Evolutionary conservation across 2,329 filamentous ascomycete species (phyloP).

Genomic region (Beauveria sp.): DNA sequence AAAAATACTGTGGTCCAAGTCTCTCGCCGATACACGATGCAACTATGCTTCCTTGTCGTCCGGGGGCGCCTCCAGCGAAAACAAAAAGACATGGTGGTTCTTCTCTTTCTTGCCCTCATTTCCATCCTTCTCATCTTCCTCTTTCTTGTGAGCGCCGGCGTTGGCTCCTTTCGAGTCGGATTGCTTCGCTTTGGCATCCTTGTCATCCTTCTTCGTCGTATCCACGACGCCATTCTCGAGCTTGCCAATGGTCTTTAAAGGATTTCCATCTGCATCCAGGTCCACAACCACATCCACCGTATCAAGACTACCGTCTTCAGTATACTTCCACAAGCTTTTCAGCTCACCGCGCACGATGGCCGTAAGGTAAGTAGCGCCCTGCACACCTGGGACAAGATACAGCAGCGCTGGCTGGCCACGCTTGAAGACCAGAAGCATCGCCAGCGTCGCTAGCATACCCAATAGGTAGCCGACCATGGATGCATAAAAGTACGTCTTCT

Average conservation of each 20-base stretch:
- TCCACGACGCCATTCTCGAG: constrained; percentile 31
- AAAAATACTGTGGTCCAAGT: too few species aligned
- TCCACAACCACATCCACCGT: constrained; percentile 48
- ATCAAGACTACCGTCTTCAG: constrained; percentile 59
- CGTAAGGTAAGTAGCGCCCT: constrained; percentile 67
- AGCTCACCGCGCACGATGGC: constrained; percentile 66
- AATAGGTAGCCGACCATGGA: constrained; percentile 67
- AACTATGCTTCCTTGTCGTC: not conserved
- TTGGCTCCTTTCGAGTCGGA: not conserved
- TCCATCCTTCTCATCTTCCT: constrained; percentile 13
- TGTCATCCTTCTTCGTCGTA: constrained; percentile 23
- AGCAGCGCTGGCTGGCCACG: constrained; percentile 86
- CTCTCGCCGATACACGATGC: too few species aligned
- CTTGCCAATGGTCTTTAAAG: constrained; percentile 32
- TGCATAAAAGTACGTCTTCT: constrained; percentile 79
- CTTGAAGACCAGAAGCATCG: constrained; percentile 68
- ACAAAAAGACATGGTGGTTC: constrained; percentile 23
- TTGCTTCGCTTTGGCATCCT: constrained; percentile 14
- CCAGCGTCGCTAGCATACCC: constrained; percentile 70
- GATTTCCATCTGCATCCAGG: constrained; percentile 41
- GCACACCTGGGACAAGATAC: constrained; percentile 83
- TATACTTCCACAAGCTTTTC: constrained; percentile 71
- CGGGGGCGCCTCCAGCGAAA: constrained; percentile 26
- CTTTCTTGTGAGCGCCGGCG: constrained; percentile 9
- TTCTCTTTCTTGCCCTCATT: constrained; percentile 15